These are phyloP conservation scores for Schrenkiella parvula DNA, from an alignment of 345 rosid species.

Conservation along the genomic window DNA sequence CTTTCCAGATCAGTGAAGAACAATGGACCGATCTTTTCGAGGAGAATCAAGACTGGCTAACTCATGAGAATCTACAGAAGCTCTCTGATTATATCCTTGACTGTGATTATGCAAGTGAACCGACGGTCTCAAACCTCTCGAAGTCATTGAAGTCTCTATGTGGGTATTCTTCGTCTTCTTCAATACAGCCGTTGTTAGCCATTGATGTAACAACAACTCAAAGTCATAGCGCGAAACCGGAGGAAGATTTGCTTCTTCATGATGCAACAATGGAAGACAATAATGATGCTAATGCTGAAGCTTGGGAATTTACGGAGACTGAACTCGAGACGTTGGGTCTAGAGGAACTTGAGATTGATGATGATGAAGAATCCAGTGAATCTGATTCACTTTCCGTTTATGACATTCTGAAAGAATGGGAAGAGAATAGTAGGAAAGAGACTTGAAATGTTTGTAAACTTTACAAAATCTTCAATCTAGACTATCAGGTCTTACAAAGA, in stretches of 20 bases:
- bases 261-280: constrained; percentile 10
- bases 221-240: constrained; percentile 3
- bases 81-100: constrained; percentile 45
- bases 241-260: constrained; percentile 13
- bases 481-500: too few species aligned
- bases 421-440: constrained; percentile 38
- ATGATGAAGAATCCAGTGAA: constrained; percentile 31
- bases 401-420: constrained; percentile 71
- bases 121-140: constrained; percentile 56
- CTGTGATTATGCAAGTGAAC: constrained; percentile 49
- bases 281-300: neutral
- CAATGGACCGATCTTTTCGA: constrained; percentile 63
- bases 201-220: constrained; percentile 6
- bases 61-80: constrained; percentile 38
- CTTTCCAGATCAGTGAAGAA: constrained; percentile 71
- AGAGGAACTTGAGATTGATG: constrained; percentile 28
- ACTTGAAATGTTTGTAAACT: constrained; percentile 25
- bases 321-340: constrained; percentile 35
- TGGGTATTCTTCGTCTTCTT: constrained; percentile 26
- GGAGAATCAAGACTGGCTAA: constrained; percentile 40
- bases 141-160: constrained; percentile 49
- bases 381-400: constrained; percentile 52
- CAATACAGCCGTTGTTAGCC: constrained; percentile 15
- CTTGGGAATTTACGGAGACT: constrained; percentile 31
- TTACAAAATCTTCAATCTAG: neutral